Evolutionary conservation across 2,329 filamentous ascomycete genomes (phyloP), one percentile per base, ranked within the genome.

Genomic region (Botryotinia narcissicola): DNA sequence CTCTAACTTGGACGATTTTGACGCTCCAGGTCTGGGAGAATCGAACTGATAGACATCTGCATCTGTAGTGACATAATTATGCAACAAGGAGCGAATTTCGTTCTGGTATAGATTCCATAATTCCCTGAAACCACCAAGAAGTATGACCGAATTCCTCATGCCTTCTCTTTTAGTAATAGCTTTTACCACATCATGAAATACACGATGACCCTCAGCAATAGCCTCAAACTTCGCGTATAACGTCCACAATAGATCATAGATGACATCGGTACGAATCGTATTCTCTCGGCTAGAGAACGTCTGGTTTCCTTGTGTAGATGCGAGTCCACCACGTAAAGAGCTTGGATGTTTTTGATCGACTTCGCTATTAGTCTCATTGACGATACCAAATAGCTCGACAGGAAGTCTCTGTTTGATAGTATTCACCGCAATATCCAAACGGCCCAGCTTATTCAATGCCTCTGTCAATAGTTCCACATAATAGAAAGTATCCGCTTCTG

Each of bases 61-160:
- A 80, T 97, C 94, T 2, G 94, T 97, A 0, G 96, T 97, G 70
- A 99, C 90, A 81, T 99, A 98, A 81, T 98, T 97, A 82, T 98
- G 96, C 73, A 99, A 85, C 22, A 99, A 85, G 8, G 95, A 97
- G 60, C 95, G 90, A 77, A 99, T 98, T 86, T 99, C 96, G 82
- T 97, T 98, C 81, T 99, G 96, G 79, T 98, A 95, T 12, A 99
- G 85, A 80, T 98, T 97, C 97, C 97, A 99, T 59, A 99, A 85
- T 83, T 98, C 96, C 80, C 95, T 96, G 83, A 99, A 99, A 73
- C 94, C 94, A 72, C 94, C 91, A 9, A 94, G 91, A 68, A 98
- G 86, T 0, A 89, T 87, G 59, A 84, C 87, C 78, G 89, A 84
- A 84, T 91, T 85, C 82, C 90, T 72, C 81, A 82, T 68, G 7